Conservation (phyloP, 2,329 filamentous ascomycete species). For the Tolypocladium pustulatum region DNA sequence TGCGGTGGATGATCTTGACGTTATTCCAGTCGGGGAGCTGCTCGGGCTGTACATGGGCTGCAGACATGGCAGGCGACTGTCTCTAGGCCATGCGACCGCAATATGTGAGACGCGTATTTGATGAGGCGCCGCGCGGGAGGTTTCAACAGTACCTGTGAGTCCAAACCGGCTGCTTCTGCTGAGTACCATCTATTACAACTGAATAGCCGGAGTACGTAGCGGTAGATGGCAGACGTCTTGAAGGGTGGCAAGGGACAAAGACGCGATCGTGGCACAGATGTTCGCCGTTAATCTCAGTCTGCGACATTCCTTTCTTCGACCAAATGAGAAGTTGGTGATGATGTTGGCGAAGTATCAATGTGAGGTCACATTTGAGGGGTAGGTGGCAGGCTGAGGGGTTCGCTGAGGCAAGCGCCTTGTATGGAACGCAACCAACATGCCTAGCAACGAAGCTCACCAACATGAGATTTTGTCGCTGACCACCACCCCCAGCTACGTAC, state of each 20-base stretch:
- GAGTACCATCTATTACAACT: neutral
- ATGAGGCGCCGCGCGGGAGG: neutral
- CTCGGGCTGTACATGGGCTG: neutral
- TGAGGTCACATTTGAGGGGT: neutral
- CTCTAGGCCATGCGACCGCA: neutral
- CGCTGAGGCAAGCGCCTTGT: neutral
- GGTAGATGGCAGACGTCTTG: neutral
- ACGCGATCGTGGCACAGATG: neutral
- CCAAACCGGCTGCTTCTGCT: neutral
- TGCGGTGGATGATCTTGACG: conserved; percentile 46
- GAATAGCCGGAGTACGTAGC: neutral
- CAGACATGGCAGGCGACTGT: neutral
- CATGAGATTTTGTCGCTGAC: no score
- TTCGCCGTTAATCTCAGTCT: neutral
- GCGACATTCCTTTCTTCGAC: neutral
- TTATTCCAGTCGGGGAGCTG: conserved; percentile 49
- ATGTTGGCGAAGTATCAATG: neutral
- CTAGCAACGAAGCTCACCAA: neutral
- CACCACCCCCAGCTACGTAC: neutral
- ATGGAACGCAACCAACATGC: neutral
- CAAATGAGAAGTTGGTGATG: neutral
- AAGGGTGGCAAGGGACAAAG: neutral
- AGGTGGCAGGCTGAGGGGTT: neutral
- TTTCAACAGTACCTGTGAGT: neutral
- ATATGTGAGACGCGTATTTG: neutral